Base-by-base conservation (phyloP, 2,329 filamentous ascomycete species). In the Teratosphaeria destructans region DNA sequence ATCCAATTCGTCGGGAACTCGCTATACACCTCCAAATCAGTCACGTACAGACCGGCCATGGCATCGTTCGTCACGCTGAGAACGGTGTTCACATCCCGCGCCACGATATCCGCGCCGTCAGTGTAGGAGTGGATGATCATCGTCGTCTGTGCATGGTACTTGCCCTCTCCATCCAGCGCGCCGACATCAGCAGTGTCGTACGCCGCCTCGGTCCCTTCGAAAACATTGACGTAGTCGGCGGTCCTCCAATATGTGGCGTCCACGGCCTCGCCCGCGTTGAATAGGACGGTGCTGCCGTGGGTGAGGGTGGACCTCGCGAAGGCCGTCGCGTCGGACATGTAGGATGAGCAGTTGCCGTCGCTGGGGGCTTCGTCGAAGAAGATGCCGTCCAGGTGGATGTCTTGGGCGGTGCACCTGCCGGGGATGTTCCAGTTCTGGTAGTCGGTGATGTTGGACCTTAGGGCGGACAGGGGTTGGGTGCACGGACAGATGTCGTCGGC, bases 351-450 rank as follows among this genome's bases (percentile, higher is more conserved):
- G 6, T 55, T 53, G 29, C 47, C 39, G 32, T 63, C 57, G 16
- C 37, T 57, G 16, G 68, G 69, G 37, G 68, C 59, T 59, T 71
- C 69, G 61, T 70, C 69, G 57, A 69, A 62, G 59, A 70, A 71
- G 59, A 71, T 68, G 26, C 68, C 69, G 19, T 64, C 55, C 23
- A 69, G 52, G 39, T 66, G 61, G 55, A 69, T 66, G 53, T 66
- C 64, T 10, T 58, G 23, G 8, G 54, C 54, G 6, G 57, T 60
- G 43, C 43, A 62, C 19, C 39, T 55, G 7, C 53, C 54, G 39
- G 49, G 52, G 7, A 37, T 54, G 26, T 52, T 19, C 62, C 59
- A 64, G 29, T 56, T 56, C 14, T 39, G 53, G 57, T 60, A 64
- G 34, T 7, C 59, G 26, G 53, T 58, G 55, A 61, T 58, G 35